Percentiles rank a stretch among this genome's conserved stretches.
Conservation (phyloP, 192 early-diverging fungal species). For the Podochytrium sp. region DNA sequence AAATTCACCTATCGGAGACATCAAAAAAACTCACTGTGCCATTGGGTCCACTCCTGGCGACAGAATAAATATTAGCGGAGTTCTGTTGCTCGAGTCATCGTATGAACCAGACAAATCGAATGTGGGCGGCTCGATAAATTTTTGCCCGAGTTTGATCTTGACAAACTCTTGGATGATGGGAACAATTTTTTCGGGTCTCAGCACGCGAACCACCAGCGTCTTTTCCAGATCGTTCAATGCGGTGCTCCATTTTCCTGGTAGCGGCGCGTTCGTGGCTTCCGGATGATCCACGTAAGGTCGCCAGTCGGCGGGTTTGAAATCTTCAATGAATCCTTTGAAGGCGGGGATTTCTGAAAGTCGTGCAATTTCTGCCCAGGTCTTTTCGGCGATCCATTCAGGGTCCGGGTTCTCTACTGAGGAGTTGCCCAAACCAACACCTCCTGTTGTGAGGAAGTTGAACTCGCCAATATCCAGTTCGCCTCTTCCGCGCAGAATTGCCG, state of each 20-base stretch:
- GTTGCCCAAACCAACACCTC: conserved; percentile 54
- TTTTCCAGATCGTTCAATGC: conserved; percentile 56
- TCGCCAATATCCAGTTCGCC: conserved; percentile 57
- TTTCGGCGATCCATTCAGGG: conserved; percentile 54
- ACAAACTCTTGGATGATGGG: conserved; percentile 63
- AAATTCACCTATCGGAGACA: not conserved
- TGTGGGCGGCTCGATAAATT: conserved; percentile 69
- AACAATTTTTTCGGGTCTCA: conserved; percentile 59
- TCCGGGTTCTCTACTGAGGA: conserved; percentile 53
- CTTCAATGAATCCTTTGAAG: conserved; percentile 56
- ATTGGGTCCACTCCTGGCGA: conserved; percentile 72
- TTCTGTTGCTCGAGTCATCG: conserved; percentile 60
- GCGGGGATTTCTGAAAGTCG: conserved; percentile 53
- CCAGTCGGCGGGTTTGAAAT: conserved; percentile 59
- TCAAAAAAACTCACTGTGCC: conserved; percentile 53
- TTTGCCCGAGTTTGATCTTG: conserved; percentile 63
- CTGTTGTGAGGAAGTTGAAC: conserved; percentile 59
- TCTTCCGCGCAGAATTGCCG: conserved; percentile 54
- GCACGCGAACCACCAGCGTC: conserved; percentile 52
- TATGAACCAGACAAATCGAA: conserved; percentile 65
- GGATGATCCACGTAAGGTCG: conserved; percentile 42
- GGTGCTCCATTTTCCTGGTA: conserved; percentile 52
- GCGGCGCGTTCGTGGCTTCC: conserved; percentile 41
- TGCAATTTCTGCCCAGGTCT: conserved; percentile 60
- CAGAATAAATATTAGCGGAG: conserved; percentile 63